Evolutionary conservation across 257 asterid species (phyloP), one percentile per base, ranked within the genome.

Genomic region (Haberlea rhodopensis): DNA sequence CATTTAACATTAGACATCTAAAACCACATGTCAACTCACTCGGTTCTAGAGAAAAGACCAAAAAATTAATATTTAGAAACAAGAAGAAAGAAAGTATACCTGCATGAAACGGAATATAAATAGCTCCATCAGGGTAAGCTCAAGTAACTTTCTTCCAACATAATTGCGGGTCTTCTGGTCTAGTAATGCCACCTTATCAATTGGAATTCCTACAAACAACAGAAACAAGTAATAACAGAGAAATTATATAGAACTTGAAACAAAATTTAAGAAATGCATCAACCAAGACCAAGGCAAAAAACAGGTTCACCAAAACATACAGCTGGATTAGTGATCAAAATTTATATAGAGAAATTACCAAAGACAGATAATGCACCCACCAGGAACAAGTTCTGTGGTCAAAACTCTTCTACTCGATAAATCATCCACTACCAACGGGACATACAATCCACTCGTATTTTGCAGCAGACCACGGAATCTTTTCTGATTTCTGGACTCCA

Each of bases 21-120:
- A 32, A 32, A 32, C 15, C 15, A 32, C 43, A 32, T 32, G 43
- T 32, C 13, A 32, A 32, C 13, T 32, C 43, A 32, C 8, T 32
- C 13, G 26, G 61, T 24, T 23, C 22, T 23, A 48, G 5, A 29
- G 52, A 32, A 66, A 49, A 69, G 28, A 58, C 13, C 43, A 64
- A 26, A 73, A 27, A 70, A 20, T 29, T 24, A 18, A 21, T 34
- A 15, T 45, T 28, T 67, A 37, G 27, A 71, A 60, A 55, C 51
- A 65, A 60, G 43, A 67, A 66, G 26, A 66, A 18, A 71, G 43
- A 71, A 61, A 37, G 65, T 80, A 46, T 83, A 88, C 98, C 96
- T 91, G 98, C 98, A 91, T 91, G 85, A 91, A 91, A 27, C 85
- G 86, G 72, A 86, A 88, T 75, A 81, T 52, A 67, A 88, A 91